Base-by-base conservation (phyloP, 331 rosid genomes). In the Dryas integrifolia region DNA sequence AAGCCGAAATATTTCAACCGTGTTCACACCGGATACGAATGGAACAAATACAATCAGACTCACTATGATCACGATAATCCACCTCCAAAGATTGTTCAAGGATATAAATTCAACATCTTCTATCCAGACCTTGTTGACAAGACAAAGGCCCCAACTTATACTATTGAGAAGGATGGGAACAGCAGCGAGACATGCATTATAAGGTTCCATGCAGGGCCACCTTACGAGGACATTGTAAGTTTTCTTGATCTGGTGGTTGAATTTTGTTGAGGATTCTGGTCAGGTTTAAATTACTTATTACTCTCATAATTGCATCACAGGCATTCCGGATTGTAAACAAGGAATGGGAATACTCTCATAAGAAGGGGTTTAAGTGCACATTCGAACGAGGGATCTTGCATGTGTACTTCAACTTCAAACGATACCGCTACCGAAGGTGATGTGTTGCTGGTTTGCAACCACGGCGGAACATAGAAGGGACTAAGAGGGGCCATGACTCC, bases 11-110 rank as follows among this genome's bases (percentile, higher is more conserved):
- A 92, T 74, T 92, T 92, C 87, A 92, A 92, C 75, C 96, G 98
- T 10, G 98, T 92, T 79, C 93, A 92, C 79, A 92, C 92, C 1
- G 98, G 97, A 65, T 92, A 92, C 7, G 98, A 92, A 78, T 92
- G 98, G 98, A 92, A 92, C 85, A 92, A 92, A 66, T 92, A 92
- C 82, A 92, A 90, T 66, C 98, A 92, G 83, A 92, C 98, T 78
- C 98, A 92, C 83, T 92, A 90, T 47, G 98, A 92, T 80, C 98
- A 92, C 39, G 98, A 92, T 83, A 92, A 92, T 76, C 98, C 97
- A 55, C 98, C 98, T 58, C 97, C 98, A 7, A 92, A 92, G 85
- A 87, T 88, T 75, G 98, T 90, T 50, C 98, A 92, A 73, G 98
- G 98, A 6, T 90, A 92, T 74, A 90, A 92, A 49, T 92, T 92